Evolutionary conservation across 192 early-diverging fungal species (phyloP).

Genomic region (Spinellus fusiger): DNA sequence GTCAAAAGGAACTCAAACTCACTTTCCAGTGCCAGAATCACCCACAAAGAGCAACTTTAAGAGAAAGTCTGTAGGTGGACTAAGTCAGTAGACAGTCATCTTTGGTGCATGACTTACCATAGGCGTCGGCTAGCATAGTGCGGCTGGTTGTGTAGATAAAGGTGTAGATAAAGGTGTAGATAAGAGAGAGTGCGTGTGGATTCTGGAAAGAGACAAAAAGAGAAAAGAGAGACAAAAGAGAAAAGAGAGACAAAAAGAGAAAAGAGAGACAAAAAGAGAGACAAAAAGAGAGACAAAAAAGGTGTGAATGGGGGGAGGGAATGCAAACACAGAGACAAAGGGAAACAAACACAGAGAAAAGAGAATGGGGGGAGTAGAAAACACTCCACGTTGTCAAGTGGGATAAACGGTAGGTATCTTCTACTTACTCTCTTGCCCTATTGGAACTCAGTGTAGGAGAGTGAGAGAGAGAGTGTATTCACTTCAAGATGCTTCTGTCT

Average conservation of each 20-base stretch:
- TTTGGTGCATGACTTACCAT: slow-evolving; percentile 12
- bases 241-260: neutral
- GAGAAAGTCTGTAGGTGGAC: slow-evolving; percentile 32
- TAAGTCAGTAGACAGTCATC: neutral
- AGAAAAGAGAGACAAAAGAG: neutral
- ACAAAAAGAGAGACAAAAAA: neutral
- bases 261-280: neutral
- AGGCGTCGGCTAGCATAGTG: slow-evolving; percentile 31
- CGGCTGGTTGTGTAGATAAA: neutral
- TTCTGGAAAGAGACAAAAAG: neutral
- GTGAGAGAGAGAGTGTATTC: too few relatives aligned
- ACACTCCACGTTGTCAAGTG: neutral
- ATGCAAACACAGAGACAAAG: neutral
- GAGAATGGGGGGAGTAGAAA: neutral
- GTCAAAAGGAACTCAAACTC: slow-evolving; percentile 4
- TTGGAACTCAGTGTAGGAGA: too few relatives aligned
- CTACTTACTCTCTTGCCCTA: too few relatives aligned
- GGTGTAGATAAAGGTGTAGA: neutral
- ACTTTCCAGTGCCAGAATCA: slow-evolving; percentile 59
- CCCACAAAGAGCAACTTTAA: slow-evolving; percentile 56
- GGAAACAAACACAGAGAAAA: neutral
- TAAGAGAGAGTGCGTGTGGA: neutral
- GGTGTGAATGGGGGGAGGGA: too few relatives aligned
- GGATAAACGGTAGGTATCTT: too few relatives aligned
- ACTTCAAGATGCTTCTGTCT: too few relatives aligned